Conservation (phyloP, 2,329 filamentous ascomycete species). For the Neoascochyta sp. region DNA sequence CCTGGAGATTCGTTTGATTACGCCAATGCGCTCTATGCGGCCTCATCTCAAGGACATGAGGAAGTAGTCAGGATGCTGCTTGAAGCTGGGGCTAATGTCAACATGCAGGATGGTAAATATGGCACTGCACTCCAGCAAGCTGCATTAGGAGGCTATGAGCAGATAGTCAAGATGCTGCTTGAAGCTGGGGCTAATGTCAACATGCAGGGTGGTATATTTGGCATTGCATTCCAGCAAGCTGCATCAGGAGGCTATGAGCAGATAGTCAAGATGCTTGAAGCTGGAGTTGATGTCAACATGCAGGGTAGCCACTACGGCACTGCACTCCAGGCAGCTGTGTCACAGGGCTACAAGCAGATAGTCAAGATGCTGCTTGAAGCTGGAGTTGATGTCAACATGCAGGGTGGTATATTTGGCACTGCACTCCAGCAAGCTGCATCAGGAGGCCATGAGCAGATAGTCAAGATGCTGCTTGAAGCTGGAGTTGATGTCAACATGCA, state of each 20-base stretch:
- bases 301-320: not conserved
- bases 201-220: no score
- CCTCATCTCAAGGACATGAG: not conserved
- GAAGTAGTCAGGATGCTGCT: not conserved
- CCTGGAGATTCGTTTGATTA: no score
- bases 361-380: no score
- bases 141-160: slow-evolving; percentile 1
- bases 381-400: no score
- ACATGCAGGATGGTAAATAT: no score
- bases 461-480: slow-evolving; percentile 1
- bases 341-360: not conserved
- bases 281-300: no score
- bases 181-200: no score
- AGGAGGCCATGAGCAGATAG: not conserved
- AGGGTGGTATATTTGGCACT: not conserved
- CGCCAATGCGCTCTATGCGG: not conserved
- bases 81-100: not conserved
- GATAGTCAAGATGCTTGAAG: no score
- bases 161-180: slow-evolving; percentile 1
- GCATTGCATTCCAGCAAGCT: no score
- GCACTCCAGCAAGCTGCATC: not conserved
- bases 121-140: not conserved
- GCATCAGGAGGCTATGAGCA: not conserved
- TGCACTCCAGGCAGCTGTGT: slow-evolving; percentile 1
- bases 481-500: not conserved